Evolutionary conservation across 129 eudicot genomes (phyloP), one percentile per base, ranked within the genome.

Genomic region (Chrysanthemum seticuspe): DNA sequence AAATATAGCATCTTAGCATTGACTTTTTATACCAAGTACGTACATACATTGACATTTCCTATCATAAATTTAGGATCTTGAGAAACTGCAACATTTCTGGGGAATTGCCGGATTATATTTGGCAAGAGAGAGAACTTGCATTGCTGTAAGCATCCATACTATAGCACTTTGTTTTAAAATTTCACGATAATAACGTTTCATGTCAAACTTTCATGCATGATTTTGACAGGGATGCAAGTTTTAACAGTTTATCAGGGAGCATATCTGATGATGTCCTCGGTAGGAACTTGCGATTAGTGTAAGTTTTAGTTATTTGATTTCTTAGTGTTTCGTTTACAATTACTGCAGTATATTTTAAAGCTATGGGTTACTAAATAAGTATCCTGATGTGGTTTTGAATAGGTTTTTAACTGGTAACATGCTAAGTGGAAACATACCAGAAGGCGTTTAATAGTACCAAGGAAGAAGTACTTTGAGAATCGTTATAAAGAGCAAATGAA

Each of bases 401-500:
- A 92, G 98, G 83, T 89, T 89, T 80, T 68, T 89, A 75, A 78
- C 89, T 8, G 85, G 85, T 53, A 92, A 92, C 78, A 78, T 66
- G 95, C 83, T 92, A 64, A 87, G 84, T 65, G 98, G 98, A 70
- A 81, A 82, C 60, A 65, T 92, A 68, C 98, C 98, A 1, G 78
- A 71, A 93, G 55, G 86, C 97, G 50, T 93, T 97, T 6, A 85
- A 66, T 59, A 80, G 85, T 25, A 93, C 97, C 6, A 90, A 90
- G 67, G 29, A 93, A 87, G 78, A 92, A 93, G 80, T 93, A 89
- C 45, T 89, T 87, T 53, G 98, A 89, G 78, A 93, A 93, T 62
- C 95, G 87, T 87, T 93, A 89, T 81, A 89, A 87, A 85, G 95
- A 86, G 80, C 98, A 93, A 80, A 93, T 84, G 98, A 93, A 83